Evolutionary conservation across 805 yeast species (phyloP), one percentile per base, ranked within the genome.

Genomic region (Myxozyma vanderwaltii): DNA sequence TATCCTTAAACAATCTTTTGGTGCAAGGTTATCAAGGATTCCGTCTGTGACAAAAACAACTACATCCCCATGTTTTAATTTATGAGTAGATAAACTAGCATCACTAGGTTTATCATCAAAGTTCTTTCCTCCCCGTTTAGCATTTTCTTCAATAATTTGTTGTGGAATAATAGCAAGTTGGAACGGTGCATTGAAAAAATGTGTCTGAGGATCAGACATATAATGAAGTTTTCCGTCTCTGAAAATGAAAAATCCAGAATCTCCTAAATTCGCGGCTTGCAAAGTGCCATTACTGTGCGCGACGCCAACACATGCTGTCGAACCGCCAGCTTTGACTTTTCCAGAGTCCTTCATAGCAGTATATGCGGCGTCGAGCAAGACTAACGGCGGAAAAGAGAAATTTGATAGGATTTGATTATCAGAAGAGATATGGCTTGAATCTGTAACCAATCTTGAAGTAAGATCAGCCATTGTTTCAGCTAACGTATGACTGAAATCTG

Each of bases 21-120:
- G 78, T 15, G 82, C 79, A 39, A 92, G 82, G 71, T 92, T 92
- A 72, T 92, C 99, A 29, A 89, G 85, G 50, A 92, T 86, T 31
- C 99, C 99, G 74, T 92, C 99, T 0, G 97, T 90, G 41, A 96
- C 95, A 69, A 92, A 85, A 52, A 94, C 71, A 3, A 92, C 81
- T 19, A 94, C 75, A 71, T 92, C 99, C 51, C 85, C 83, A 54
- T 81, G 81, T 68, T 84, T 70, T 43, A 92, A 76, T 63, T 87
- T 81, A 77, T 88, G 86, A 1, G 74, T 72, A 67, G 86, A 85
- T 54, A 76, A 79, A 64, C 87, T 95, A 0, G 94, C 88, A 61
- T 81, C 83, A 0, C 73, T 69, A 1, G 97, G 96, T 8, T 77
- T 71, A 70, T 90, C 91, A 68, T 82, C 83, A 49, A 91, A 84